Percentiles rank a stretch among this genome's conserved stretches.
phyloP scores from a whole-genome alignment of 352 stramenopile genomes.

The Phytophthora macrochlamydospora region DNA sequence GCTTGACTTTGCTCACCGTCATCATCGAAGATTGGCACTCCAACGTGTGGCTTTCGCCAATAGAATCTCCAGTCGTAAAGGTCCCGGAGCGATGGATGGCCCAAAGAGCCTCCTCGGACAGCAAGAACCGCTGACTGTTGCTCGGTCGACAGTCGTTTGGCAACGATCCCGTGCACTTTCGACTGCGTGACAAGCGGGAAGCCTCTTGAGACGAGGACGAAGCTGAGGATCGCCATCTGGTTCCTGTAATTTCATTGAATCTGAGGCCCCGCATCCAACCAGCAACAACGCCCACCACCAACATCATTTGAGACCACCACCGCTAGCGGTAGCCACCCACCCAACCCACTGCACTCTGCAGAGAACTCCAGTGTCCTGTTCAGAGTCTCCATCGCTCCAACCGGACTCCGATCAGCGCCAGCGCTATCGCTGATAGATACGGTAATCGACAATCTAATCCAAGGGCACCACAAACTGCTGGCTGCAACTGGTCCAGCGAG shows the following conservation, averaged over 20 bases:
- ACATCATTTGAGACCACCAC: no score
- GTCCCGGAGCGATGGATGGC: background rate
- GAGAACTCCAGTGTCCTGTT: no score
- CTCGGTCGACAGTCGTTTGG: background rate
- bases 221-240: no score
- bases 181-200: background rate
- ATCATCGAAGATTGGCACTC: constrained; percentile 21
- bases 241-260: no score
- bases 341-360: no score
- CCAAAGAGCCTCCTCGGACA: background rate
- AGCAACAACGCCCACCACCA: no score
- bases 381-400: no score
- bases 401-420: no score
- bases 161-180: background rate
- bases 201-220: no score
- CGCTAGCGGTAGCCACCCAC: no score
- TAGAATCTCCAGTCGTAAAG: constrained; percentile 14
- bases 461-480: background rate
- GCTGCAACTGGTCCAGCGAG: background rate
- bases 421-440: background rate
- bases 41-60: constrained; percentile 33
- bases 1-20: constrained; percentile 8
- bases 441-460: background rate
- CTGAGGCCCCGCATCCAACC: no score
- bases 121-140: background rate